phyloP scores from a whole-genome alignment of 2,329 filamentous ascomycete species.

The Fusarium tjaetaba region DNA sequence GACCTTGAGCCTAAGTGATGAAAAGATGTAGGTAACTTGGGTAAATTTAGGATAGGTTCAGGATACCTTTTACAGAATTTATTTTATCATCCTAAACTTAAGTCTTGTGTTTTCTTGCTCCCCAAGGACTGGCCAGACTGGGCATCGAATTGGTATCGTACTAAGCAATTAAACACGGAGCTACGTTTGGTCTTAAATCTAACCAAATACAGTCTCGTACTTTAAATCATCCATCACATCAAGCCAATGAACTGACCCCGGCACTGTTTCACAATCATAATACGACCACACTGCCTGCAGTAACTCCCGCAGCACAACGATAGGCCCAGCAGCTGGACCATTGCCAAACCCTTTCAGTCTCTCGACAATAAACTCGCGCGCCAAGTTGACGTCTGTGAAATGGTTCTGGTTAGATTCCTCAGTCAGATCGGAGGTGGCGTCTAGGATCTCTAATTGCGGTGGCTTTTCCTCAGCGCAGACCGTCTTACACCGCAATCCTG shows the following conservation, averaged over 20 bases:
- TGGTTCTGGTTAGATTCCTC: neutral
- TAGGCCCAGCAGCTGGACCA: constrained; percentile 15
- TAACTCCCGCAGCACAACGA: constrained; percentile 20
- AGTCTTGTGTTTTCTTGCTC: too few species aligned
- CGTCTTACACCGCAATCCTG: constrained; percentile 11
- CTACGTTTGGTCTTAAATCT: neutral
- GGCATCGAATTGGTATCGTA: neutral
- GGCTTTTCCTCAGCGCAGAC: constrained; percentile 5
- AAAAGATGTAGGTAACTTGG: too few species aligned
- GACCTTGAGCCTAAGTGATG: too few species aligned
- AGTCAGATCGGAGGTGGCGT: neutral
- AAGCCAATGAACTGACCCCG: constrained; percentile 20
- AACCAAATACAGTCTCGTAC: constrained; percentile 34
- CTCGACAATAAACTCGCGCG: constrained; percentile 23
- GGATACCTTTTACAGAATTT: too few species aligned
- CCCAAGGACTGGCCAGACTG: too few species aligned
- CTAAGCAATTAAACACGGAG: neutral
- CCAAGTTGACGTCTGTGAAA: constrained; percentile 8
- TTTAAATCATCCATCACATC: constrained; percentile 27
- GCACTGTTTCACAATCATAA: constrained; percentile 26
- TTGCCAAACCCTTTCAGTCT: neutral
- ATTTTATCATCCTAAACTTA: too few species aligned
- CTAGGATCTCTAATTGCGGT: neutral
- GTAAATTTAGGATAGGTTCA: too few species aligned
- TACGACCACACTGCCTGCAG: constrained; percentile 26